phyloP scores from a whole-genome alignment of 768 basidiomycete species.

The Tylopilus subfusipes region DNA sequence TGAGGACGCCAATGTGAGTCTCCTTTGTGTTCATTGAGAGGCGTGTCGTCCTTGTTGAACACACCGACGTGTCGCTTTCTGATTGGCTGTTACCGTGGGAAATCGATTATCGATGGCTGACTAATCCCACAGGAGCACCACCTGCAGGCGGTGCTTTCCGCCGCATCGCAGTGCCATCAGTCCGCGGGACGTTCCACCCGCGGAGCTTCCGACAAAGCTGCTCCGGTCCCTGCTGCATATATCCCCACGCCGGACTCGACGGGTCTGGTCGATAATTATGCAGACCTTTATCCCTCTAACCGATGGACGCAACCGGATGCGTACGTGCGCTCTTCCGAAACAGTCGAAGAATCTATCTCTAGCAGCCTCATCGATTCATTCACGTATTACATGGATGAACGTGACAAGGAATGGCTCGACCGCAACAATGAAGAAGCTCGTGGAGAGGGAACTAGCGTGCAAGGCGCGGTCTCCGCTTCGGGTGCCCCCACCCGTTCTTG shows the following conservation, averaged over 20 bases:
- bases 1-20: constrained; percentile 90
- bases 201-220: constrained; percentile 30
- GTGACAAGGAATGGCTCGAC: constrained; percentile 92
- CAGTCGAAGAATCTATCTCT: constrained; percentile 70
- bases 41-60: constrained; percentile 42
- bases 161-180: constrained; percentile 48
- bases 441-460: constrained; percentile 80
- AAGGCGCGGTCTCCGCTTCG: constrained; percentile 58
- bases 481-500: constrained; percentile 53
- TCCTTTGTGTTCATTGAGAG: constrained; percentile 33
- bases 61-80: constrained; percentile 39
- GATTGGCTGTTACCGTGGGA: constrained; percentile 48
- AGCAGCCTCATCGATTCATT: constrained; percentile 69
- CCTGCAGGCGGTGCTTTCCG: constrained; percentile 54
- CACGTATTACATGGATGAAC: constrained; percentile 94
- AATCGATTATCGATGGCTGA: constrained; percentile 52
- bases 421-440: constrained; percentile 85
- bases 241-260: constrained; percentile 95
- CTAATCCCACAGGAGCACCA: constrained; percentile 54
- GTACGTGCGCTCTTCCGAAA: constrained; percentile 80
- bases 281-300: constrained; percentile 63
- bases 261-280: constrained; percentile 74
- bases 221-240: constrained; percentile 52
- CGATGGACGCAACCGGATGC: constrained; percentile 75
- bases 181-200: constrained; percentile 36